A percentile compares a stretch with the other conserved stretches of the same genome.
These are phyloP conservation scores for Phytopythium boreale DNA, from an alignment of 352 stramenopile species.

Conservation along the genomic window DNA sequence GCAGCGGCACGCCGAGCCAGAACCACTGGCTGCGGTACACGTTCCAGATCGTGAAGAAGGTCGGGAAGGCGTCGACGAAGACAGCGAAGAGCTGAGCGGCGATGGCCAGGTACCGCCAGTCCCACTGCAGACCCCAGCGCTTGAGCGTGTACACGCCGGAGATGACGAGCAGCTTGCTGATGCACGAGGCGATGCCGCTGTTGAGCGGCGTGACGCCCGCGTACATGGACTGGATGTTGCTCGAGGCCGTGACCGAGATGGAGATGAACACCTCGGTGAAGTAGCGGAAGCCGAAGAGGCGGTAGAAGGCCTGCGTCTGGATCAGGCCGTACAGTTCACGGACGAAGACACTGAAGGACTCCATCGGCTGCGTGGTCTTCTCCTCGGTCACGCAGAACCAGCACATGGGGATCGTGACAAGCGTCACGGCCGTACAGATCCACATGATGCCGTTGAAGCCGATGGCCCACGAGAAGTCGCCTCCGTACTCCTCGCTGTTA, in stretches of 20 bases:
- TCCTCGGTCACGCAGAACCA: conserved; percentile 42
- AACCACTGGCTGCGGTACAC: conserved; percentile 44
- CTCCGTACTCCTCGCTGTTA: conserved; percentile 43
- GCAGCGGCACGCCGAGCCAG: conserved; percentile 34
- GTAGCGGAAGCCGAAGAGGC: conserved; percentile 29
- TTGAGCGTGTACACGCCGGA: conserved; percentile 27
- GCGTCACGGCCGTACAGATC: conserved; percentile 17
- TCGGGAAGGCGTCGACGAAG: conserved; percentile 27
- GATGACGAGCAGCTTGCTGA: conserved; percentile 21
- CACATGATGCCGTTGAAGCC: conserved; percentile 43
- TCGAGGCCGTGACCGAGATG: conserved; percentile 22
- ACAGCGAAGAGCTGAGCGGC: conserved; percentile 26
- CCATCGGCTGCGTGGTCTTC: conserved; percentile 14
- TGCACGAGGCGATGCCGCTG: conserved; percentile 18
- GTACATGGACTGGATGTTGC: conserved; percentile 26
- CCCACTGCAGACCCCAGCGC: conserved; percentile 40
- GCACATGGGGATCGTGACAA: conserved; percentile 26
- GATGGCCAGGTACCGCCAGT: conserved; percentile 35
- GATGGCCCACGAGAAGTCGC: conserved; percentile 38
- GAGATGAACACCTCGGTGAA: conserved; percentile 28
- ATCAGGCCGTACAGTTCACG: conserved; percentile 32
- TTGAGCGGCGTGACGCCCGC: conserved; percentile 24
- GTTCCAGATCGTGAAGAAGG: conserved; percentile 41
- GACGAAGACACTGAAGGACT: conserved; percentile 19
- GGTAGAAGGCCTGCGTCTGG: conserved; percentile 29